A percentile compares a stretch with the other conserved stretches of the same genome.
These are phyloP conservation scores for Papiliotrema fonsecae DNA, from an alignment of 1,284 basidiomycete species.

Conservation along the genomic window DNA sequence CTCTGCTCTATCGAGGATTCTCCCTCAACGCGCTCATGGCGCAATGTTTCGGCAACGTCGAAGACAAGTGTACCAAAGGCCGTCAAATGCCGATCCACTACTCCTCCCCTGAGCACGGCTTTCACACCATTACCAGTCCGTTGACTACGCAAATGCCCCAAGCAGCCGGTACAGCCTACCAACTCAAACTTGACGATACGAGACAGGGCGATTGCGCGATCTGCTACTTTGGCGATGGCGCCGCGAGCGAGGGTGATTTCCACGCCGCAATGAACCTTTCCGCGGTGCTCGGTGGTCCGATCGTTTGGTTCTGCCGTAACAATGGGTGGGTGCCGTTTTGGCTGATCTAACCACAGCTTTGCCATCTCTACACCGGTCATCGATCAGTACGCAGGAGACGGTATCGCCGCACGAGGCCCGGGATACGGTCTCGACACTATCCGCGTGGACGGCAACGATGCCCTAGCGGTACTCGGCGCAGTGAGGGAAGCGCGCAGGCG, in stretches of 20 bases:
- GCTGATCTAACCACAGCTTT: slow-evolving; percentile 55
- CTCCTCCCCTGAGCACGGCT: slow-evolving; percentile 75
- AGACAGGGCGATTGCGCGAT: slow-evolving; percentile 74
- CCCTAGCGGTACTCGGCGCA: slow-evolving; percentile 78
- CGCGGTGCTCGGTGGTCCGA: slow-evolving; percentile 49
- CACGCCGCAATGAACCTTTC: slow-evolving; percentile 55
- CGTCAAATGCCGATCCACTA: slow-evolving; percentile 90
- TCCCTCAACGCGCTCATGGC: slow-evolving; percentile 68
- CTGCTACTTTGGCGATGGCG: slow-evolving; percentile 80
- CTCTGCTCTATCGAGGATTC: slow-evolving; percentile 82
- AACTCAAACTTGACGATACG: slow-evolving; percentile 71
- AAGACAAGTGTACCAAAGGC: slow-evolving; percentile 78
- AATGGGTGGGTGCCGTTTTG: slow-evolving; percentile 49
- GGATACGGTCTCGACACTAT: slow-evolving; percentile 91
- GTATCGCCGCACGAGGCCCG: slow-evolving; percentile 85
- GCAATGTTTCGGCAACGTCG: slow-evolving; percentile 80
- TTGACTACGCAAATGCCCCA: slow-evolving; percentile 95
- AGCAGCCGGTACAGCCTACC: slow-evolving; percentile 88
- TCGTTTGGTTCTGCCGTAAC: slow-evolving; percentile 46
- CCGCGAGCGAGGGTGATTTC: slow-evolving; percentile 55
- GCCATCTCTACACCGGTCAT: slow-evolving; percentile 88
- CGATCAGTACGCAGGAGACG: slow-evolving; percentile 88
- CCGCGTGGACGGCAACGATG: slow-evolving; percentile 89
- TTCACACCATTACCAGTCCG: slow-evolving; percentile 89
- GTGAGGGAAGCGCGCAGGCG: slow-evolving; percentile 70